Evolutionary conservation across 1,139 yeast species (phyloP).

Genomic region (Candida anutae): DNA sequence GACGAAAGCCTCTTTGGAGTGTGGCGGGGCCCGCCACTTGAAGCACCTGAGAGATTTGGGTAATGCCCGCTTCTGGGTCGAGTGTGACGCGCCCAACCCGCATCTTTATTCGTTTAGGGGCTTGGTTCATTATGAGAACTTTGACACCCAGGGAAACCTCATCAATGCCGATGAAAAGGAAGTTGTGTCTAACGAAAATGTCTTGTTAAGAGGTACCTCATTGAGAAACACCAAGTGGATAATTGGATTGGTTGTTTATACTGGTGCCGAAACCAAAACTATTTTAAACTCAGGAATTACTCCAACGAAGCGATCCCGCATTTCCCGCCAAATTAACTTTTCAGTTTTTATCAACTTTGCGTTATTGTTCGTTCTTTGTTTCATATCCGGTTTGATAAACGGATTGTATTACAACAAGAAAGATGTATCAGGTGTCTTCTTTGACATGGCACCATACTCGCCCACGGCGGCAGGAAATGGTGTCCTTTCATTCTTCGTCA

Average conservation of each 20-base stretch:
- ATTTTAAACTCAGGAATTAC: constrained; percentile 91
- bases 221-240: constrained; percentile 92
- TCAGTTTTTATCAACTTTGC: constrained; percentile 75
- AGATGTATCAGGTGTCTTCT: constrained; percentile 54
- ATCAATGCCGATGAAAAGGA: constrained; percentile 48
- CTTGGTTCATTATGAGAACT: constrained; percentile 56
- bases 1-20: constrained; percentile 63
- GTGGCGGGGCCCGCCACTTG: constrained; percentile 50
- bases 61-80: constrained; percentile 72
- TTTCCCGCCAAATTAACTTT: constrained; percentile 74
- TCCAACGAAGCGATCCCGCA: constrained; percentile 81
- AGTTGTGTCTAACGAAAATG: constrained; percentile 71
- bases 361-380: constrained; percentile 69
- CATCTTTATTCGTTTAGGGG: constrained; percentile 84
- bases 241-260: constrained; percentile 79
- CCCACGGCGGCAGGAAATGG: constrained; percentile 69
- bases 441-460: constrained; percentile 50
- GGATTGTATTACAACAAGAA: constrained; percentile 59
- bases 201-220: constrained; percentile 84
- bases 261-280: constrained; percentile 87
- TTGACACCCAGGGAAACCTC: constrained; percentile 28
- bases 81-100: constrained; percentile 85
- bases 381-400: constrained; percentile 74
- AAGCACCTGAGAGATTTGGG: constrained; percentile 67
- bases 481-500: constrained; percentile 78